Evolutionary conservation across 495 filamentous ascomycete genomes (phyloP), one percentile per base, ranked within the genome.

Genomic region (Margaritispora aquatica): DNA sequence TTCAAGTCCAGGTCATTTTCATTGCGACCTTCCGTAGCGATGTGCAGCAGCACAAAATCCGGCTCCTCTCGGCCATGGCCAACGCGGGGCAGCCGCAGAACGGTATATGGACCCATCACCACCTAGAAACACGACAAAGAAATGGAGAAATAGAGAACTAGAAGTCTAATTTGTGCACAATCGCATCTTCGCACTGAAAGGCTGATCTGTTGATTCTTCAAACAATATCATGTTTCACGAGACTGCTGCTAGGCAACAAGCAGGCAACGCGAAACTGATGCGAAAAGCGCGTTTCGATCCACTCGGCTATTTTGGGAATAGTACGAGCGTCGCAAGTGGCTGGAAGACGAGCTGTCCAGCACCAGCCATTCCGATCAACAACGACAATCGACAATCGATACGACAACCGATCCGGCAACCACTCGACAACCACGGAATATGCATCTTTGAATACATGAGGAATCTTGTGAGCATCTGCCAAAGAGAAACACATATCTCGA

Each of bases 1-100:
- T 79, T 81, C 51, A 90, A 58, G 61, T 89, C 84, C 10, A 89
- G 69, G 0, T 69, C 56, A 9, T n/a, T n/a, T n/a, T n/a, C n/a
- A n/a, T 51, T 62, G 3, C 70, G 70, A 51, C 73, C 72, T 19
- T 74, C 65, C n/a, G 70, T 68, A 1, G 67, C 66, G 31, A 86
- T 75, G 62, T 86, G 75, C 22, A 88, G 63, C 5, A 92, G 75
- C 2, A 88, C 74, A 68, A 78, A 84, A 4, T 73, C 65, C 8
- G 73, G 71, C 5, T 77, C 73, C 26, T 77, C 67, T 5, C 47
- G 15, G 29, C 27, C 23, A 15, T 27, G 64, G 57, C 84, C 81
- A 20, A 75, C 77, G 57, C 83, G 80, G 53, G 77, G 73, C 61
- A 88, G 17, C 58, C 52, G 48, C 1, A 61, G 26, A 13, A 61